These are phyloP conservation scores for Yarrowia sp. DNA, from an alignment of 805 yeast genomes.

Conservation along the genomic window DNA sequence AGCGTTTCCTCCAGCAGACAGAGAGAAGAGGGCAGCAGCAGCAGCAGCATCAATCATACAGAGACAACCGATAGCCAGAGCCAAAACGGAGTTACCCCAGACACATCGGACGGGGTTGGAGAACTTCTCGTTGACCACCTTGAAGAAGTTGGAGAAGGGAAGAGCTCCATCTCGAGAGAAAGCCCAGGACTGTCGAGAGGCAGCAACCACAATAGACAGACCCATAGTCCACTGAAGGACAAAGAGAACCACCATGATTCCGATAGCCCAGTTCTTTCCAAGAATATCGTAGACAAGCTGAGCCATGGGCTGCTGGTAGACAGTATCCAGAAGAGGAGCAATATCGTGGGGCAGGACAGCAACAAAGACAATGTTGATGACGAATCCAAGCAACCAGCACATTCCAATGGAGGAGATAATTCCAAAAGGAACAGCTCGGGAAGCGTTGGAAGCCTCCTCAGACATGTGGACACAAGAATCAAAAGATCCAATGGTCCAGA, in stretches of 20 bases:
- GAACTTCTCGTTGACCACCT: slow-evolving; percentile 53
- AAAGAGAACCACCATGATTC: slow-evolving; percentile 57
- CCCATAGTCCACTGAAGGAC: slow-evolving; percentile 67
- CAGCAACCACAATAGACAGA: slow-evolving; percentile 58
- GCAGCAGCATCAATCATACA: slow-evolving; percentile 60
- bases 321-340: slow-evolving; percentile 44
- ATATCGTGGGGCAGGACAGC: slow-evolving; percentile 53
- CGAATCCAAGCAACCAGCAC: slow-evolving; percentile 60
- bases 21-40: slow-evolving; percentile 62
- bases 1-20: slow-evolving; percentile 60
- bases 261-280: slow-evolving; percentile 64
- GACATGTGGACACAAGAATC: slow-evolving; percentile 61
- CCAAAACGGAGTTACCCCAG: slow-evolving; percentile 49
- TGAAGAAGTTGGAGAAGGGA: slow-evolving; percentile 57
- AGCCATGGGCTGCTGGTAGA: slow-evolving; percentile 62
- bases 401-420: slow-evolving; percentile 55
- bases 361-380: slow-evolving; percentile 51
- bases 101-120: slow-evolving; percentile 67
- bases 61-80: slow-evolving; percentile 54
- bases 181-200: slow-evolving; percentile 71
- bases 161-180: slow-evolving; percentile 72
- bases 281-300: slow-evolving; percentile 61
- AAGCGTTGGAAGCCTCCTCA: slow-evolving; percentile 58
- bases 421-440: slow-evolving; percentile 63
- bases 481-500: slow-evolving; percentile 78